These are phyloP conservation scores for Acrasis kona DNA, from an alignment of 78 protist species.

Conservation along the genomic window DNA sequence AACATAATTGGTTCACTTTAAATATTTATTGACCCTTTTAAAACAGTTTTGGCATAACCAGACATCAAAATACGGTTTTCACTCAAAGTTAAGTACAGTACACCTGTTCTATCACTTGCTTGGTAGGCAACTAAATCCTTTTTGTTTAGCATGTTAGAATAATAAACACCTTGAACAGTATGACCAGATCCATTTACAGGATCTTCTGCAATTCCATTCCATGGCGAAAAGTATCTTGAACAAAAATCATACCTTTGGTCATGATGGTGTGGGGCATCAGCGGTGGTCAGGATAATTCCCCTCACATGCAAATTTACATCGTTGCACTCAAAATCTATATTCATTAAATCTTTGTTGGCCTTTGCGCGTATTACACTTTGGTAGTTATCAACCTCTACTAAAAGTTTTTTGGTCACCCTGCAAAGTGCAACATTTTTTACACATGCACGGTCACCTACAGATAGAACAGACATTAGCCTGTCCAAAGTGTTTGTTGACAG, in stretches of 20 bases:
- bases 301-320: background rate
- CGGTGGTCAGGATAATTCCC: background rate
- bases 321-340: background rate
- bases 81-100: background rate
- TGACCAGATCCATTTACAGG: conserved; percentile 11
- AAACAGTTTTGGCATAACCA: background rate
- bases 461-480: background rate
- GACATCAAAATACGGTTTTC: background rate
- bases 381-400: background rate
- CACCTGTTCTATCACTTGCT: background rate
- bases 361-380: background rate
- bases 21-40: background rate
- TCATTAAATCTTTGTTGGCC: background rate
- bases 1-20: no score
- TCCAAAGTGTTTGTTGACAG: background rate
- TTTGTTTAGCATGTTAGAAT: background rate
- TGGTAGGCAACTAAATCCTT: background rate
- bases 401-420: background rate
- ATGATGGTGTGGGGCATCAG: background rate
- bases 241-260: background rate
- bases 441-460: background rate
- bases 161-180: background rate
- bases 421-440: background rate
- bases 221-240: conserved; percentile 10
- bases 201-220: conserved; percentile 8